A percentile compares a stretch with the other conserved stretches of the same genome.
Conservation (phyloP, 768 basidiomycete genomes). For the Sistotremastrum niveocremeum region DNA sequence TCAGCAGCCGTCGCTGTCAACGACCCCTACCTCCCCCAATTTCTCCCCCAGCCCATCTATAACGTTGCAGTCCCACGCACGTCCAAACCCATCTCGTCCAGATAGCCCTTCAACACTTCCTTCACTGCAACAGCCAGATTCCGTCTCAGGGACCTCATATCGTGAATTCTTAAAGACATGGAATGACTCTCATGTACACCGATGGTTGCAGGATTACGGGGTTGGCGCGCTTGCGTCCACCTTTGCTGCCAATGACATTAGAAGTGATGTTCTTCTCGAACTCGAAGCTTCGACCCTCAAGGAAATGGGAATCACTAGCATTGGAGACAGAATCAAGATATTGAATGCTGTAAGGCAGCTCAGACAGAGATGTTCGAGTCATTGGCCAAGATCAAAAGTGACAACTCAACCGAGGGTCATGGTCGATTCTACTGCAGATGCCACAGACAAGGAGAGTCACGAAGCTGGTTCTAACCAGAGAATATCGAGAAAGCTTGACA, state of each 20-base stretch:
- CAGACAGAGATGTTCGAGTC: slow-evolving; percentile 36
- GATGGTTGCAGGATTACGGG: slow-evolving; percentile 70
- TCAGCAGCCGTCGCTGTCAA: no score
- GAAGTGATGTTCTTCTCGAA: slow-evolving; percentile 84
- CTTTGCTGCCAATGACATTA: slow-evolving; percentile 81
- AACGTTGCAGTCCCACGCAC: no score
- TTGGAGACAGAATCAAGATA: slow-evolving; percentile 87
- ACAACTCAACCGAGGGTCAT: slow-evolving; percentile 8
- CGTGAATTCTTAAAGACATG: slow-evolving; percentile 27
- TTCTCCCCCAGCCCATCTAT: no score
- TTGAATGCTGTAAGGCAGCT: slow-evolving; percentile 72
- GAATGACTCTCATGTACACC: slow-evolving; percentile 55
- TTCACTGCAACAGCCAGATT: slow-evolving; percentile 11
- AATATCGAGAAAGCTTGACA: slow-evolving; percentile 33
- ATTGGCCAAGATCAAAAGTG: slow-evolving; percentile 9
- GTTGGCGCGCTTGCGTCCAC: slow-evolving; percentile 51
- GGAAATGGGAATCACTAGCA: slow-evolving; percentile 81
- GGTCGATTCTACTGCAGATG: slow-evolving; percentile 7
- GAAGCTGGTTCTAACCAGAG: slow-evolving; percentile 17
- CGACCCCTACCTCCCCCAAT: no score
- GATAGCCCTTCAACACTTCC: no score
- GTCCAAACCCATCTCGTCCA: no score
- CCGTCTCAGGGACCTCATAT: slow-evolving; percentile 2
- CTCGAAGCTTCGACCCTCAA: slow-evolving; percentile 76
- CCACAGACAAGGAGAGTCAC: slow-evolving; percentile 10